These are phyloP conservation scores for Cardiospermum halicacabum DNA, from an alignment of 345 rosid species.

Conservation along the genomic window DNA sequence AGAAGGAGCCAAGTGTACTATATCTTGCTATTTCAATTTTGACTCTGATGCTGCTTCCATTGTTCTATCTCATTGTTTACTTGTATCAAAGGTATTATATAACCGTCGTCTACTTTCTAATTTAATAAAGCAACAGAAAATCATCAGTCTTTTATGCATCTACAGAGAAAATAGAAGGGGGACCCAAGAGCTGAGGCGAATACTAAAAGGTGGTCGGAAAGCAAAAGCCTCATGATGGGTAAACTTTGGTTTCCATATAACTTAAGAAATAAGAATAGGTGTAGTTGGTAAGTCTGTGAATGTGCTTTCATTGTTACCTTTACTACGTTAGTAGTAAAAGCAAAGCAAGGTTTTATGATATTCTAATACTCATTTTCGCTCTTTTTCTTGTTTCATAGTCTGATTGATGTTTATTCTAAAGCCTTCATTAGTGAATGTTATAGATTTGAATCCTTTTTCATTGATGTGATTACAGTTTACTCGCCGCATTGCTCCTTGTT, in stretches of 20 bases:
- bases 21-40: constrained; percentile 74
- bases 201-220: constrained; percentile 45
- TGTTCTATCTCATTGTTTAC: constrained; percentile 73
- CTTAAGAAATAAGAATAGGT: background rate
- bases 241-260: background rate
- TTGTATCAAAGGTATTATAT: constrained; percentile 61
- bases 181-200: constrained; percentile 76
- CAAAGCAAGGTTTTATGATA: background rate
- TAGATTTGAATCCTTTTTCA: background rate
- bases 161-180: constrained; percentile 69
- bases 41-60: constrained; percentile 82
- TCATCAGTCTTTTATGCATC: constrained; percentile 10
- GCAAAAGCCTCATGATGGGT: constrained; percentile 50
- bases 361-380: background rate
- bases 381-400: background rate
- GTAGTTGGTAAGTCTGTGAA: background rate
- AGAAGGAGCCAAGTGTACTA: constrained; percentile 63
- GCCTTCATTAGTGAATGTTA: background rate
- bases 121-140: constrained; percentile 13
- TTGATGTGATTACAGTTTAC: background rate
- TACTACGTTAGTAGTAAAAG: background rate
- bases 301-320: background rate
- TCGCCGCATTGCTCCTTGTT: background rate
- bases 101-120: background rate
- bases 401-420: background rate